Evolutionary conservation across 257 asterid genomes (phyloP), one percentile per base, ranked within the genome.

Genomic region (Ajuga chamaepitys): DNA sequence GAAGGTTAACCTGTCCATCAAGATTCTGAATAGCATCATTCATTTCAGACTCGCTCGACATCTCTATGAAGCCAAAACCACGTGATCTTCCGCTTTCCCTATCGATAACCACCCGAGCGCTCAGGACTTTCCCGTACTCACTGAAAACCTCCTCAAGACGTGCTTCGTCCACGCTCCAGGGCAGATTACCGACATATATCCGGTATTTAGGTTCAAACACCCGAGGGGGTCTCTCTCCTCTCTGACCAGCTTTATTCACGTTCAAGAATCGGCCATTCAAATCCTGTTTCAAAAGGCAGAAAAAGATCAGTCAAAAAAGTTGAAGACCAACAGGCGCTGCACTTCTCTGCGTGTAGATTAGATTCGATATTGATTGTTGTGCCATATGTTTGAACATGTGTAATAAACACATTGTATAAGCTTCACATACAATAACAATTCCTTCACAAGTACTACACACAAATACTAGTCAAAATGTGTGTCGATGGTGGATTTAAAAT

Each of bases 51-150:
- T 86, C 93, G 55, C 77, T 83, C 9, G 95, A 78, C 99, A 94
- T 88, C 17, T 59, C 81, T 22, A 94, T 90, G 67, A 94, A 94
- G 41, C 99, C 99, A 78, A 94, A 94, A 66, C 99, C 99, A 6
- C 96, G 89, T 4, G 99, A 94, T 53, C 95, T 66, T 40, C 95
- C 91, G 38, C 82, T 79, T 7, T 94, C 98, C 73, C 95, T 81
- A 64, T 90, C 96, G 40, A 38, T 71, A 62, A 94, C 80, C 45
- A 94, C 98, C 26, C 91, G 83, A 24, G 99, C 97, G 66, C 69
- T 84, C 54, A 77, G 74, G 10, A 91, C 98, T 76, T 83, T 91
- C 9, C 98, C 99, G 21, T 91, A 79, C 75, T 86, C 94, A 40
- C 95, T 85, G 79, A 94, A 94, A 21, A 86, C 41, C 78, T 91